Evolutionary conservation across 1,139 yeast species (phyloP).

Genomic region (Kodamaea anthophila): DNA sequence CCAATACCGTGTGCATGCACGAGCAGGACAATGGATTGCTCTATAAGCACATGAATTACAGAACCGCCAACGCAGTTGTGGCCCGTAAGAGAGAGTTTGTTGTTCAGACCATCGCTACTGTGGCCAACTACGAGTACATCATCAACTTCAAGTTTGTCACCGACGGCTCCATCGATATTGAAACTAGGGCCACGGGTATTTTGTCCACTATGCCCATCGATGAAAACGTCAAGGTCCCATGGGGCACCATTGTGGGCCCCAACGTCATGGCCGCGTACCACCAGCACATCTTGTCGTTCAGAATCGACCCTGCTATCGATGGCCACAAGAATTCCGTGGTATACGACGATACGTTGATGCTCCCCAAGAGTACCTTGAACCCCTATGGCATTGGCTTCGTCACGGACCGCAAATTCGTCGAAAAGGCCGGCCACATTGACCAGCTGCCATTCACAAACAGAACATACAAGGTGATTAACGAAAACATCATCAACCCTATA

Average conservation of each 20-base stretch:
- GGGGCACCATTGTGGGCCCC: slow-evolving; percentile 84
- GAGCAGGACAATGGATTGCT: slow-evolving; percentile 81
- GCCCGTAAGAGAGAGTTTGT: slow-evolving; percentile 85
- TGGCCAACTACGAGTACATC: slow-evolving; percentile 85
- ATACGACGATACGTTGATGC: slow-evolving; percentile 65
- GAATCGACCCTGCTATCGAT: slow-evolving; percentile 84
- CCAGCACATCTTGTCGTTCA: slow-evolving; percentile 78
- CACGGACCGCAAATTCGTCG: slow-evolving; percentile 58
- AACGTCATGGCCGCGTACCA: slow-evolving; percentile 85
- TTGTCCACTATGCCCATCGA: slow-evolving; percentile 81
- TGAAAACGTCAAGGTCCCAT: slow-evolving; percentile 64
- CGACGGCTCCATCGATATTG: slow-evolving; percentile 78
- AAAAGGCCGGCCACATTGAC: slow-evolving; percentile 67
- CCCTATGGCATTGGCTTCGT: slow-evolving; percentile 74
- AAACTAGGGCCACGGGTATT: slow-evolving; percentile 86
- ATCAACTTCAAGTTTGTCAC: slow-evolving; percentile 72
- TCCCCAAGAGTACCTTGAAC: slow-evolving; percentile 53
- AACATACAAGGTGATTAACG: slow-evolving; percentile 74
- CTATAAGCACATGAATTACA: slow-evolving; percentile 80
- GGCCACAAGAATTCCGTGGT: slow-evolving; percentile 78
- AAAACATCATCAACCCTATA: slow-evolving; percentile 67
- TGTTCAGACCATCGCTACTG: slow-evolving; percentile 82
- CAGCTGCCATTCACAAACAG: slow-evolving; percentile 75
- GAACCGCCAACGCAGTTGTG: slow-evolving; percentile 67
- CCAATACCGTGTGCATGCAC: slow-evolving; percentile 81